These are phyloP conservation scores for Teunomyces cretensis DNA, from an alignment of 805 yeast species.

Conservation along the genomic window DNA sequence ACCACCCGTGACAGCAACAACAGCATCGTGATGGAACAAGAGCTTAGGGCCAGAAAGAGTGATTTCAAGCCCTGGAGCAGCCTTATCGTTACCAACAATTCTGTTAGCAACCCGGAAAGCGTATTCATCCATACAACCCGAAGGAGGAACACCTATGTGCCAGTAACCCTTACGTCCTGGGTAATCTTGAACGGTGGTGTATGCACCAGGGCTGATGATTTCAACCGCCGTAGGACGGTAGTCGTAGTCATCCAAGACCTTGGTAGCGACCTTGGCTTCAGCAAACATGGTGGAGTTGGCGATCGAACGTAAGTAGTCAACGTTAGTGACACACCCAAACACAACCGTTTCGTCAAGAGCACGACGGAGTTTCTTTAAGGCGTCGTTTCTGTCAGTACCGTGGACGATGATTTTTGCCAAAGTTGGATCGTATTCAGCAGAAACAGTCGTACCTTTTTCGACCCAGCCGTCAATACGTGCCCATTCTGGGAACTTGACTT, in stretches of 20 bases:
- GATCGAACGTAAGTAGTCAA: constrained; percentile 84
- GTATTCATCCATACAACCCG: constrained; percentile 96
- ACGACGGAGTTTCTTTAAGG: constrained; percentile 68
- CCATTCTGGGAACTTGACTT: constrained; percentile 82
- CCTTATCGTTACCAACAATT: constrained; percentile 80
- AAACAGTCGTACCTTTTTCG: constrained; percentile 76
- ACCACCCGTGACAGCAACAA: constrained; percentile 89
- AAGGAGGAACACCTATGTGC: constrained; percentile 96
- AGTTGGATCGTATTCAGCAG: constrained; percentile 96
- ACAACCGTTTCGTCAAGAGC: constrained; percentile 87
- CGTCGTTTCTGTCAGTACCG: constrained; percentile 85
- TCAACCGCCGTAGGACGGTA: constrained; percentile 86
- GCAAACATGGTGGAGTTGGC: constrained; percentile 83
- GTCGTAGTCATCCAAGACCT: constrained; percentile 76
- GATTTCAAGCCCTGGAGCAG: constrained; percentile 87
- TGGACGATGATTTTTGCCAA: constrained; percentile 95
- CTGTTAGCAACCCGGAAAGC: constrained; percentile 88
- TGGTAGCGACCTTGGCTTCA: constrained; percentile 81
- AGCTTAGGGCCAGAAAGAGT: constrained; percentile 87
- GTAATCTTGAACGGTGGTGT: constrained; percentile 94
- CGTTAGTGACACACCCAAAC: constrained; percentile 84
- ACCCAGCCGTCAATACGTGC: constrained; percentile 97
- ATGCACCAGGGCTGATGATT: constrained; percentile 66
- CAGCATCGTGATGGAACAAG: constrained; percentile 76
- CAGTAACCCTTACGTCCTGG: constrained; percentile 91